A percentile compares a stretch with the other conserved stretches of the same genome.
phyloP scores from a whole-genome alignment of 129 eudicot species.

The Daucus carota region DNA sequence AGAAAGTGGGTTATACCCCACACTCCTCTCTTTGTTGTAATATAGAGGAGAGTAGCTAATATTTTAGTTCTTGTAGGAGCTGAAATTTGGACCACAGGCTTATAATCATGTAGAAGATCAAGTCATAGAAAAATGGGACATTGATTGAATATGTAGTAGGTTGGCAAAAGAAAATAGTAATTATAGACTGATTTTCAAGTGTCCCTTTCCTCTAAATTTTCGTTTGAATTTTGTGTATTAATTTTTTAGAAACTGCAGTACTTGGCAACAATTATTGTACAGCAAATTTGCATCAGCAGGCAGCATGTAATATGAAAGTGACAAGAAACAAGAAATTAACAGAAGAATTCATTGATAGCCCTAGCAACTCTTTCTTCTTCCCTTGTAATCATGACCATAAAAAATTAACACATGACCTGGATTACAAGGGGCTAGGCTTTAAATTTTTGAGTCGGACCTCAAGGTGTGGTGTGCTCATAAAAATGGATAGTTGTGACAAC shows the following conservation, averaged over 20 bases:
- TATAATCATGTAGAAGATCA: conserved; percentile 10
- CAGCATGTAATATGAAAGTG: neutral
- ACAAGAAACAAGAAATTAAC: neutral
- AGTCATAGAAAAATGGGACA: conserved; percentile 2
- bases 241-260: neutral
- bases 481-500: too few relatives aligned
- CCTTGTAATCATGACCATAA: neutral
- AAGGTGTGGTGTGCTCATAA: too few relatives aligned
- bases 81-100: conserved; percentile 23
- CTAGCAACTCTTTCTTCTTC: neutral
- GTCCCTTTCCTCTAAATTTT: neutral
- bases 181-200: conserved; percentile 10
- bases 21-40: conserved; percentile 21
- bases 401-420: too few relatives aligned
- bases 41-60: neutral
- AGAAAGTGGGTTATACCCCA: conserved; percentile 20
- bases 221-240: neutral
- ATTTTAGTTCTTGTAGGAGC: neutral
- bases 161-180: conserved; percentile 10
- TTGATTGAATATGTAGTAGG: conserved; percentile 22
- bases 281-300: neutral
- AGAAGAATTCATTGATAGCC: neutral
- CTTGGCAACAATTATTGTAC: neutral
- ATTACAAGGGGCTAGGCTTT: too few relatives aligned
- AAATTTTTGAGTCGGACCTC: too few relatives aligned